Percentiles rank a stretch among this genome's conserved stretches.
phyloP scores from a whole-genome alignment of 169 alveolate genomes.

The Fabrea salina region DNA sequence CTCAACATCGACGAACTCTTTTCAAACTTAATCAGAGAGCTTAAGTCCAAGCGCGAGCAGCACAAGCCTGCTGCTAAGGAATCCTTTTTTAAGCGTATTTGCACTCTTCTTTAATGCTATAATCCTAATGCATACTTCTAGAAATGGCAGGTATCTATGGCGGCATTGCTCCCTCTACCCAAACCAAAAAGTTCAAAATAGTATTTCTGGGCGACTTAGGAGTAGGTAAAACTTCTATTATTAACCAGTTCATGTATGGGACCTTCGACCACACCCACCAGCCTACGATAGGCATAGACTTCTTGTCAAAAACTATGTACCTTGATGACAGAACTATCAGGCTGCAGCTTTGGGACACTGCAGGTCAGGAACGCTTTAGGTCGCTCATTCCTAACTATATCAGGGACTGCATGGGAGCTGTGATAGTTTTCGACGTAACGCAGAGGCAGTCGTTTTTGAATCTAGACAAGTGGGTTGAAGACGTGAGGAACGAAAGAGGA shows the following conservation, averaged over 20 bases:
- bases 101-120: conserved; percentile 15
- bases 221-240: conserved; percentile 59
- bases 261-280: conserved; percentile 54
- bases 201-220: conserved; percentile 59
- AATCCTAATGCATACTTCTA: too few relatives aligned
- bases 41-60: neutral
- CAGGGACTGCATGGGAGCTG: conserved; percentile 95
- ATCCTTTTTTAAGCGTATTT: neutral
- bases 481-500: conserved; percentile 94
- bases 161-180: neutral
- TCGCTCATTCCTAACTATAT: conserved; percentile 95
- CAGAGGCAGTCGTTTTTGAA: conserved; percentile 73
- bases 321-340: conserved; percentile 90
- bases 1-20: neutral
- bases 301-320: conserved; percentile 79
- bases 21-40: neutral
- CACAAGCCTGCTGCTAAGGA: neutral
- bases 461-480: conserved; percentile 96
- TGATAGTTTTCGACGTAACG: conserved; percentile 95
- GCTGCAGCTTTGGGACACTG: conserved; percentile 98
- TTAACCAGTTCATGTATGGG: conserved; percentile 48
- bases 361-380: conserved; percentile 97
- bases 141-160: neutral
- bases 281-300: conserved; percentile 83
- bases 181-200: conserved; percentile 45